Base-by-base conservation (phyloP, 768 basidiomycete species). In the Pisolithus orientalis region DNA sequence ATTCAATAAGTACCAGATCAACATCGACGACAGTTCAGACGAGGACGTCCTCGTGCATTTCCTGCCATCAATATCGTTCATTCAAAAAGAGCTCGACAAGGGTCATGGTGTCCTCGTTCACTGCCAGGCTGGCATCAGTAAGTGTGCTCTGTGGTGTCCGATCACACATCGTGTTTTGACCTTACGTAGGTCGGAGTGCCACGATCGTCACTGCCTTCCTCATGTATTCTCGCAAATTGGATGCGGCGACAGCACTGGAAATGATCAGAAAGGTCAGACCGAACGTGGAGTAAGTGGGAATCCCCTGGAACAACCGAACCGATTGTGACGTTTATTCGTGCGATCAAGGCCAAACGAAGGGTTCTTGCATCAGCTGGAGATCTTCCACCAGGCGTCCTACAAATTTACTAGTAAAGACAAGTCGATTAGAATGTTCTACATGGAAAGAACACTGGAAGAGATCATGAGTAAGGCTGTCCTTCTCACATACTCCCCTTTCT, bases 91-190 rank as follows among this genome's bases (percentile, higher is more conserved):
- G 58, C 68, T 94, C 3, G 78, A 84, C 64, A 87, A 86, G 60
- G 83, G 79, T 0, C 72, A 84, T 29, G 85, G 86, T 1, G 85
- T 97, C 1, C 72, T 95, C 17, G 88, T 96, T 0, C 94, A 96
- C 67, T 95, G 94, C 63, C 85, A 90, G 53, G 91, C 90, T 24
- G 94, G 94, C 25, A 76, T 91, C 68, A 91, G 90, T 90, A 68
- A 65, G 87, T 78, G 27, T 40, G 14, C 14, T 27, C 27, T 42
- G 4, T 50, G 4, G 21, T 16, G 47, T 44, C 25, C 24, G 44
- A 14, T 39, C 29, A 17, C 17, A 28, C 31, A 47, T 49, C 13
- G 37, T 57, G 43, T 44, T 55, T 24, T 29, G 57, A 17, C 42
- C 46, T 46, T 56, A n/a, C 40, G 21, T 55, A 91, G 88, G 88